Evolutionary conservation across 192 early-diverging fungal species (phyloP).

Genomic region (Linnemannia zychae): DNA sequence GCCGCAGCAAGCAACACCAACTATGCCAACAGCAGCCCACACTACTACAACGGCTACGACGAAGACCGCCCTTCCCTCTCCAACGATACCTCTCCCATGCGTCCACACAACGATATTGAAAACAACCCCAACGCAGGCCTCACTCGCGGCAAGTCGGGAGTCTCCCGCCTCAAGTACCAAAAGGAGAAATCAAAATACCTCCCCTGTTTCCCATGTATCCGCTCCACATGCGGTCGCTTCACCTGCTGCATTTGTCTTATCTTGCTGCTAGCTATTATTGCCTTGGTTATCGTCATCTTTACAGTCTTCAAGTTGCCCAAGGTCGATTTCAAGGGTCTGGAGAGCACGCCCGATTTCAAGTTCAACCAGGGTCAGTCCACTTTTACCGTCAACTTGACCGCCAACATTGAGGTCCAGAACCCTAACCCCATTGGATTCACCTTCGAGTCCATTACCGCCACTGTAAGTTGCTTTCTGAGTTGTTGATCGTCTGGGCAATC

Average conservation of each 20-base stretch:
- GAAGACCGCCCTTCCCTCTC: slow-evolving; percentile 53
- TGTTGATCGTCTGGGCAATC: neutral
- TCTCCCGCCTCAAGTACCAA: slow-evolving; percentile 43
- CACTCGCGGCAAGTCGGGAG: slow-evolving; percentile 38
- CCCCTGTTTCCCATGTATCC: slow-evolving; percentile 53
- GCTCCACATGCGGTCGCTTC: slow-evolving; percentile 60
- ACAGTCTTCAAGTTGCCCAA: slow-evolving; percentile 63
- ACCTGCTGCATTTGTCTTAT: slow-evolving; percentile 59
- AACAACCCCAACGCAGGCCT: slow-evolving; percentile 27
- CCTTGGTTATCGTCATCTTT: slow-evolving; percentile 54
- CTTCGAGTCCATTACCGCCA: slow-evolving; percentile 61
- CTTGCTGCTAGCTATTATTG: slow-evolving; percentile 54
- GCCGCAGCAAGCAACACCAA: neutral
- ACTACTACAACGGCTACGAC: slow-evolving; percentile 54
- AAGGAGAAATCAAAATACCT: slow-evolving; percentile 51
- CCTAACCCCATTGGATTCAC: slow-evolving; percentile 64
- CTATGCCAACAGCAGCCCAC: neutral
- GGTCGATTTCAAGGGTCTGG: slow-evolving; percentile 36
- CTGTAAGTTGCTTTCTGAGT: slow-evolving; percentile 48
- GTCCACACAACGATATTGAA: slow-evolving; percentile 26
- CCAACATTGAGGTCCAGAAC: slow-evolving; percentile 58
- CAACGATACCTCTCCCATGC: slow-evolving; percentile 53
- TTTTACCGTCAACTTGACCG: slow-evolving; percentile 49
- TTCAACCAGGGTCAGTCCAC: slow-evolving; percentile 39
- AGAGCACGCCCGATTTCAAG: slow-evolving; percentile 7